Evolutionary conservation across 805 yeast genomes (phyloP).

Genomic region (Ogataea degrootiae): DNA sequence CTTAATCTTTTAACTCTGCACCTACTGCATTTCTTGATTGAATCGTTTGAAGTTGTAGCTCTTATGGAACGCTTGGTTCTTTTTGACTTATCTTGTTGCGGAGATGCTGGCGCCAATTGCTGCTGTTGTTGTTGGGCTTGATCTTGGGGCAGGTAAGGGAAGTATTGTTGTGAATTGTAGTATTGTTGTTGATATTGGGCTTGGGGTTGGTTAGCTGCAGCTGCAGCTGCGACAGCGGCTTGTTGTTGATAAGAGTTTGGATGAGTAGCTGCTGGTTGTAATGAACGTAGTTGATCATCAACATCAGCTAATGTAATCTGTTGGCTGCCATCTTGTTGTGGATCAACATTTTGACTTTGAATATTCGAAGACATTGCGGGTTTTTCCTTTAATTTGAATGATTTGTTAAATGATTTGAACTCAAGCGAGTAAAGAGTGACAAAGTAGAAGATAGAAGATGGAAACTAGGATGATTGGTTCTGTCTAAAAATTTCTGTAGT

Average conservation of each 20-base stretch:
- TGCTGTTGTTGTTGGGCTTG: slow-evolving; percentile 10
- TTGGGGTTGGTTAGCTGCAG: slow-evolving; percentile 1
- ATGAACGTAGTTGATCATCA: slow-evolving; percentile 21
- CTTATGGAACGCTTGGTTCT: background rate
- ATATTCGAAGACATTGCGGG: background rate
- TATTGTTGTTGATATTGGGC: slow-evolving; percentile 10
- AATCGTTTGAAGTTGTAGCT: slow-evolving; percentile 3
- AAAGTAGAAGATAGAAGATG: no score
- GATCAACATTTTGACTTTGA: background rate
- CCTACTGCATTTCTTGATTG: slow-evolving; percentile 37
- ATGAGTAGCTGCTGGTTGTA: slow-evolving; percentile 8
- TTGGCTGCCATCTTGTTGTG: slow-evolving; percentile 5
- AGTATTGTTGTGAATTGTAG: slow-evolving; percentile 16
- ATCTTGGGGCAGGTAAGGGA: slow-evolving; percentile 10
- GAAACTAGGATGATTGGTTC: no score
- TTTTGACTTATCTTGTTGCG: background rate
- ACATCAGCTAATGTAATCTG: slow-evolving; percentile 21
- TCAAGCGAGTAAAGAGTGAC: background rate
- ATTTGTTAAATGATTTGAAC: background rate
- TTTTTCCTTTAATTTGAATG: background rate
- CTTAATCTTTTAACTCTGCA: slow-evolving; percentile 36
- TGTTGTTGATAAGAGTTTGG: background rate
- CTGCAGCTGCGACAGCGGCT: slow-evolving; percentile 7
- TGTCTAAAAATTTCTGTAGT: no score
- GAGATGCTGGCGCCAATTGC: slow-evolving; percentile 5